A percentile compares a stretch with the other conserved stretches of the same genome.
Evolutionary conservation across 2,329 filamentous ascomycete species (phyloP).

Genomic region (Xylariales sp.): DNA sequence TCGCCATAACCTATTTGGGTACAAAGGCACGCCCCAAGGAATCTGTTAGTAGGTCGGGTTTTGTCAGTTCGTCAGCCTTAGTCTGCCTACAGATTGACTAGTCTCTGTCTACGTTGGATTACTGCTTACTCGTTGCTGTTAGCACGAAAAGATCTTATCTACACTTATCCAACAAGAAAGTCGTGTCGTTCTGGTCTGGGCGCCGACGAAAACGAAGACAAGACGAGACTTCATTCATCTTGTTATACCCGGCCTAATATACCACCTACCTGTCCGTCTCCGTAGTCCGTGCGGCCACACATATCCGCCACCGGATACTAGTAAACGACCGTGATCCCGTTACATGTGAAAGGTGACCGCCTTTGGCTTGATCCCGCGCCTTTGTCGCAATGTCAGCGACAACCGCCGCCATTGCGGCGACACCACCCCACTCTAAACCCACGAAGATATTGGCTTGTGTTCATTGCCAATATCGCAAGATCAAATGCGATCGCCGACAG

Average conservation of each 20-base stretch:
- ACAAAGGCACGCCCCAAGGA: constrained; percentile 3
- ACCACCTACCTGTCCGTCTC: not conserved
- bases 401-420: constrained; percentile 15
- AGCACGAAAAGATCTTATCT: constrained; percentile 18
- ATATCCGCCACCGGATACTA: constrained; percentile 7
- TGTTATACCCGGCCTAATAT: not conserved
- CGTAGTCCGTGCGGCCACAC: constrained; percentile 3
- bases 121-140: too few species aligned
- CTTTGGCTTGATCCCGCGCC: not conserved
- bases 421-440: constrained; percentile 37
- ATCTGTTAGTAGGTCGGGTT: not conserved
- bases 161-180: not conserved
- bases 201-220: not conserved
- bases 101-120: too few species aligned
- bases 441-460: constrained; percentile 61
- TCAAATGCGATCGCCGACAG: constrained; percentile 69
- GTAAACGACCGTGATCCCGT: too few species aligned
- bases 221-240: not conserved
- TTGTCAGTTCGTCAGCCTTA: constrained; percentile 23
- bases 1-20: not conserved
- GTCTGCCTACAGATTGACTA: not conserved
- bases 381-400: constrained; percentile 33
- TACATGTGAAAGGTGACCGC: not conserved
- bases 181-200: not conserved
- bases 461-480: constrained; percentile 72